Base-by-base conservation (phyloP, 345 rosid species). In the Euphorbia lathyris region DNA sequence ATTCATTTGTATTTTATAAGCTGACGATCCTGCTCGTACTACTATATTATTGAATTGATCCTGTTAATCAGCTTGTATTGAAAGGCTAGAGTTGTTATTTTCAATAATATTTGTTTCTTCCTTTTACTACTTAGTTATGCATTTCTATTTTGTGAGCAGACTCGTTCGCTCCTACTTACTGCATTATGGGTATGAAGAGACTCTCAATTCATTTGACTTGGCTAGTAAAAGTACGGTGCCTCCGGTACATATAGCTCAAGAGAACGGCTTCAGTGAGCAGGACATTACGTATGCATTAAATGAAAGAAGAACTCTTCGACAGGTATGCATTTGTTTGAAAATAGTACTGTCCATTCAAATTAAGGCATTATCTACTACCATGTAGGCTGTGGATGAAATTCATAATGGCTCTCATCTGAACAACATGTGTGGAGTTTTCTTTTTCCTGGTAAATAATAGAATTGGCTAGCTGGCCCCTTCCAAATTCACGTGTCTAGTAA, bases 161-260 rank as follows among this genome's bases (percentile, higher is more conserved):
- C 90, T 95, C 74, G 90, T 95, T 45, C 90, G 91, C 74, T 85
- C 96, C 53, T 95, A 92, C 82, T 81, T 95, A 72, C 74, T 90
- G 73, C 99, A 95, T 81, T 90, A 90, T 74, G 99, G 98, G 52
- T 95, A 92, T 59, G 94, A 89, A 77, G 98, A 90, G 75, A 92
- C 97, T n/a, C 90, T 95, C 67, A 75, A 84, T 79, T 87, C 94
- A 72, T 95, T 95, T 80, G 89, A 90, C 78, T 72, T 86, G 85
- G 96, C 96, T 67, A 75, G 86, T 78, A 79, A 83, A 82, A 90
- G 79, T 78, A 82, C 84, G 43, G 75, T 84, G 72, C 96, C 99
- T 78, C 90, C 99, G 19, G 73, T 90, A 64, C 48, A 52, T 78
- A 56, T 85, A 70, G 83, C 84, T 73, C 85, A 81, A 81, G 92